Evolutionary conservation across 1,284 basidiomycete species (phyloP), one percentile per base, ranked within the genome.

Genomic region (Phaffia rhodozyma): DNA sequence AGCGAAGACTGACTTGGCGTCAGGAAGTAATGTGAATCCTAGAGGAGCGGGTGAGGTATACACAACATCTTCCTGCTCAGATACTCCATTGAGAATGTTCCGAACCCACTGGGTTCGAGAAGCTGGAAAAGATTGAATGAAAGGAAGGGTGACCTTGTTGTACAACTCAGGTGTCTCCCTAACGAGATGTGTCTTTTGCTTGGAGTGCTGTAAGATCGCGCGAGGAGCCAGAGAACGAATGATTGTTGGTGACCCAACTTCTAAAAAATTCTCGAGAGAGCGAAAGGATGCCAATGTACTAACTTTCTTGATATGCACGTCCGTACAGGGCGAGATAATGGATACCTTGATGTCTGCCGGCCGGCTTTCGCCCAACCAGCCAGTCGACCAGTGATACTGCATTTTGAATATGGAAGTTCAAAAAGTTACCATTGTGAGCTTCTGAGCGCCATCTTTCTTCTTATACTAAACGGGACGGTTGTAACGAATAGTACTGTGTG

Each of bases 61-160:
- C 23, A 93, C 74, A 51, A 94, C 78, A 63, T 87, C 86, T 11
- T 88, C 83, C 23, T 82, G 80, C 74, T 98, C 93, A 23, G 89
- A 86, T 34, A 78, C 77, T 25, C 91, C 90, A 0, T 81, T 80
- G 5, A 97, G 79, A 62, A 98, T 89, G 68, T 93, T 87, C 68
- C 86, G 82, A 0, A 97, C 86, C 92, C 94, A 98, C 77, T 86
- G 81, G 0, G 88, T 87, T 23, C 89, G 81, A 5, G 83, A 81
- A 1, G 82, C 72, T 0, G 89, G 87, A 66, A 94, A 84, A 1
- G 81, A 79, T 3, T 79, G 73, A 63, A 96, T 89, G 72, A 89
- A 97, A 0, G 89, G 88, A 69, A 80, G 79, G 4, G 91, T 87
- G 60, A 91, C 79, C 2, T 73, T 70, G 49, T 79, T 73, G 72